phyloP scores from a whole-genome alignment of 768 basidiomycete genomes.

The Amanita rubescens region DNA sequence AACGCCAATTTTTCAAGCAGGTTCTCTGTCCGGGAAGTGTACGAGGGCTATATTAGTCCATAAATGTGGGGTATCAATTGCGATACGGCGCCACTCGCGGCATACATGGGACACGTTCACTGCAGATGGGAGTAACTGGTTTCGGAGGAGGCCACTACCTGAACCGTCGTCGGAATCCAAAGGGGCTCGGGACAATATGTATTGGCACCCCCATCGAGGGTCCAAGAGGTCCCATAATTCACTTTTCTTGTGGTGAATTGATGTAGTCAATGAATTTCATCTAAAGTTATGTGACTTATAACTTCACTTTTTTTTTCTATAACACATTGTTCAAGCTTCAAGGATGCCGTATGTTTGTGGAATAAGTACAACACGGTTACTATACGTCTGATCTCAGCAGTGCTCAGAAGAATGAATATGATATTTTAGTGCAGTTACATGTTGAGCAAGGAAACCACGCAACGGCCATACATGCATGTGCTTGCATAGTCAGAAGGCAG shows the following conservation, averaged over 20 bases:
- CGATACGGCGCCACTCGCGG: background rate
- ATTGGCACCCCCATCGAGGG: too few species aligned
- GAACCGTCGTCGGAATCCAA: background rate
- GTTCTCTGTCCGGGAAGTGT: background rate
- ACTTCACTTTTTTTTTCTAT: background rate
- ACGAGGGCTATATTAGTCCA: background rate
- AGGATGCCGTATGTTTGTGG: background rate
- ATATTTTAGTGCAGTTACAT: conserved; percentile 36
- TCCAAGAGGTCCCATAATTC: too few species aligned
- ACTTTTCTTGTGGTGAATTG: too few species aligned
- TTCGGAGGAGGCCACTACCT: background rate
- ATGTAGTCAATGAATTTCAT: too few species aligned
- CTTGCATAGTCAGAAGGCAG: conserved; percentile 3
- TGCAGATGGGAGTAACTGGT: background rate
- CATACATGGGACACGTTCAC: too few species aligned
- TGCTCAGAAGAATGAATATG: background rate
- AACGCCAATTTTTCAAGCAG: background rate
- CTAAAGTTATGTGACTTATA: too few species aligned
- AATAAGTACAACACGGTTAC: background rate
- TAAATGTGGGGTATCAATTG: background rate
- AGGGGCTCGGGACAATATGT: background rate
- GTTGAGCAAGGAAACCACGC: conserved; percentile 33
- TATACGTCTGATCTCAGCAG: background rate
- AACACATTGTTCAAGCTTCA: too few species aligned
- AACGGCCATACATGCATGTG: conserved; percentile 24